Percentiles rank a stretch among this genome's conserved stretches.
phyloP scores from a whole-genome alignment of 331 rosid species.

The Stylosanthes scabra region DNA sequence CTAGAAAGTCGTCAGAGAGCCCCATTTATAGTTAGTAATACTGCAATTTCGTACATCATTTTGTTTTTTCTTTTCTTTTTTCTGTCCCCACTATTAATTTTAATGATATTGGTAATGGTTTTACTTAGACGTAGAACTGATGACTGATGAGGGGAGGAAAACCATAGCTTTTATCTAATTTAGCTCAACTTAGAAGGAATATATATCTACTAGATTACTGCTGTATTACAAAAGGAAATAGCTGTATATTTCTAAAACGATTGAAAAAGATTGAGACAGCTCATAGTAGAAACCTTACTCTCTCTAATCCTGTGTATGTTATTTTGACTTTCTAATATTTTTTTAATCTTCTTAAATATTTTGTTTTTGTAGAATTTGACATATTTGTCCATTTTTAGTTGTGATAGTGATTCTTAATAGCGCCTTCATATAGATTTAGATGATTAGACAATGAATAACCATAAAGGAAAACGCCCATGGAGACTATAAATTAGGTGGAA shows the following conservation, averaged over 20 bases:
- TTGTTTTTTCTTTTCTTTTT: too few relatives aligned
- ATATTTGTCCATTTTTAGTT: too few relatives aligned
- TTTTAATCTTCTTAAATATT: not conserved
- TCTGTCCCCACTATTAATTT: too few relatives aligned
- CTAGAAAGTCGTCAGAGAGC: too few relatives aligned
- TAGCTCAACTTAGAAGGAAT: not conserved
- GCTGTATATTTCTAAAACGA: not conserved
- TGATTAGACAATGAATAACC: not conserved
- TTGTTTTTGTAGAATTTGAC: too few relatives aligned
- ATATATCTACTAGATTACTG: not conserved
- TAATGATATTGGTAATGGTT: too few relatives aligned
- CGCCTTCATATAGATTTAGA: not conserved
- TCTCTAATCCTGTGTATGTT: not conserved
- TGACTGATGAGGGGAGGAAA: not conserved
- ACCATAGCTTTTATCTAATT: not conserved
- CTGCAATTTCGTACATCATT: too few relatives aligned
- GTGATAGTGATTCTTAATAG: too few relatives aligned
- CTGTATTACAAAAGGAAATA: not conserved
- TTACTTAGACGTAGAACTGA: too few relatives aligned
- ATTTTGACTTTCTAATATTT: too few relatives aligned
- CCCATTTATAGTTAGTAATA: too few relatives aligned
- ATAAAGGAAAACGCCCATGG: constrained; percentile 4
- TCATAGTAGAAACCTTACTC: not conserved
- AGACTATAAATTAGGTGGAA: too few relatives aligned
- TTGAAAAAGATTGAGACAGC: not conserved